Conservation (phyloP, 768 basidiomycete genomes). For the Serendipita sp. region DNA sequence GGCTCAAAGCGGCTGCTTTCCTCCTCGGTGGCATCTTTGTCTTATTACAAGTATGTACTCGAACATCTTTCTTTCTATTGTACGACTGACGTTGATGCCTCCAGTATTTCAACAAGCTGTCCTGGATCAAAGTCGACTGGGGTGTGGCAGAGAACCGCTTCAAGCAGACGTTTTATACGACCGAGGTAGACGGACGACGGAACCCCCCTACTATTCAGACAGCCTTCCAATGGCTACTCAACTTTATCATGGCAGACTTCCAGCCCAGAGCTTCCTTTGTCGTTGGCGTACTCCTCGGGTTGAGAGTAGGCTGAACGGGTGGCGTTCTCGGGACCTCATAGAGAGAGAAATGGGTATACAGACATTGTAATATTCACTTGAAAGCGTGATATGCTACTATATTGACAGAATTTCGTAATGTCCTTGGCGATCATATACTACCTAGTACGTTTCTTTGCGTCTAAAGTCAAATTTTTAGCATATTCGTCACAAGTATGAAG, state of each 20-base stretch:
- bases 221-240: conserved; percentile 45
- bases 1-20: conserved; percentile 70
- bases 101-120: conserved; percentile 65
- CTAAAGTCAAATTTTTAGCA: not conserved
- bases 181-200: conserved; percentile 24
- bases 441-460: not conserved
- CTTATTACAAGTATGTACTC: conserved; percentile 56
- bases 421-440: not conserved
- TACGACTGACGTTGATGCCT: not conserved
- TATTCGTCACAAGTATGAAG: not conserved
- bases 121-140: conserved; percentile 73
- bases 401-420: not conserved
- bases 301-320: conserved; percentile 54
- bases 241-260: conserved; percentile 87
- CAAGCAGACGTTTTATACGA: conserved; percentile 55
- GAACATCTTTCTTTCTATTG: not conserved
- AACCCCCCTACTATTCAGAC: conserved; percentile 42
- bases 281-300: conserved; percentile 64
- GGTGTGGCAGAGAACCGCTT: conserved; percentile 42
- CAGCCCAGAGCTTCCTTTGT: conserved; percentile 80
- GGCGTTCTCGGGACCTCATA: not conserved
- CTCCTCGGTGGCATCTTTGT: conserved; percentile 83
- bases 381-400: not conserved
- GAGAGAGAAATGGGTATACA: not conserved
- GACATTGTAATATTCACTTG: too few relatives aligned